Evolutionary conservation across 768 basidiomycete species (phyloP).

Genomic region (Phaeolepiota aurea): DNA sequence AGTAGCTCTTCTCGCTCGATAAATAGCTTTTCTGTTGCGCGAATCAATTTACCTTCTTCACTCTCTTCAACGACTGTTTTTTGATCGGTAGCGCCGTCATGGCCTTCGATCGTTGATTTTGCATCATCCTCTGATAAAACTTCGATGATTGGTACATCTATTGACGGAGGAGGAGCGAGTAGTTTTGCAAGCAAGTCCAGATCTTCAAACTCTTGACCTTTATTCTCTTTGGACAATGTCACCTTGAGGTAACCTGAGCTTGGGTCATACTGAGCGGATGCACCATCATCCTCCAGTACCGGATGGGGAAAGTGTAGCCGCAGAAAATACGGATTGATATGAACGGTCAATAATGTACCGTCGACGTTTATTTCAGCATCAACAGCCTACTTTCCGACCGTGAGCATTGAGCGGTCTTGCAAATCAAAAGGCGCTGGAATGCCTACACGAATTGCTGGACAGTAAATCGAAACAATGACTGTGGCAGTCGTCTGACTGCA

Average conservation of each 20-base stretch:
- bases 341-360: constrained; percentile 57
- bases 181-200: constrained; percentile 74
- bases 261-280: constrained; percentile 70
- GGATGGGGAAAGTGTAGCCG: constrained; percentile 68
- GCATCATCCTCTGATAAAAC: constrained; percentile 34
- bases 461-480: constrained; percentile 56
- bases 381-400: constrained; percentile 50
- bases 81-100: neutral
- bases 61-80: constrained; percentile 8
- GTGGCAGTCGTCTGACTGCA: constrained; percentile 53
- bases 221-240: constrained; percentile 59
- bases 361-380: constrained; percentile 78
- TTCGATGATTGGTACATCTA: constrained; percentile 39
- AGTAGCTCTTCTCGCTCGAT: constrained; percentile 52
- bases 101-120: no score
- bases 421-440: constrained; percentile 4
- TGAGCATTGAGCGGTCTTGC: constrained; percentile 7
- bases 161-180: constrained; percentile 53
- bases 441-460: constrained; percentile 64
- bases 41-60: constrained; percentile 32
- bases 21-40: constrained; percentile 34
- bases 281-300: constrained; percentile 58
- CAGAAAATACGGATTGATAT: constrained; percentile 81
- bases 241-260: constrained; percentile 71
- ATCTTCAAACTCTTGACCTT: constrained; percentile 65